A percentile compares a stretch with the other conserved stretches of the same genome.
Evolutionary conservation across 2,329 filamentous ascomycete genomes (phyloP).

Genomic region (Venturia nashicola): DNA sequence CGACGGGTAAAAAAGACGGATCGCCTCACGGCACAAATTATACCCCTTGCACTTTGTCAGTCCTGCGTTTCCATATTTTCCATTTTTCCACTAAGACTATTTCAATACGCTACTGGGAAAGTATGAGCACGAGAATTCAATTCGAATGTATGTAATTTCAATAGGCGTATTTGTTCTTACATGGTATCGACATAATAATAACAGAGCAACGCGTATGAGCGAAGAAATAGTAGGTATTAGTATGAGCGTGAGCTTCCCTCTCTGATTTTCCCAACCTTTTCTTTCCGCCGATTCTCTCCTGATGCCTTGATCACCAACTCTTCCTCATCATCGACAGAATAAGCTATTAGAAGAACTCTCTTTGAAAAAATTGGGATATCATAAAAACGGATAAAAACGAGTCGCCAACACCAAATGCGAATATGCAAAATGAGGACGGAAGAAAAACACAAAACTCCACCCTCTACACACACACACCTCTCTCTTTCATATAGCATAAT

Average conservation of each 20-base stretch:
- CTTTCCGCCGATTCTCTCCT: background rate
- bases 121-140: background rate
- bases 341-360: background rate
- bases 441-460: background rate
- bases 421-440: background rate
- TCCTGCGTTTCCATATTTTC: background rate
- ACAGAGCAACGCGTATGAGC: background rate
- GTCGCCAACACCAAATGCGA: background rate
- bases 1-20: background rate
- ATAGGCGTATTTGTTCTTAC: background rate
- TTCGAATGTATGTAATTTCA: background rate
- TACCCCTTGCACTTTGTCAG: background rate
- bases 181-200: background rate
- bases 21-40: background rate
- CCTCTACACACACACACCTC: conserved; percentile 15
- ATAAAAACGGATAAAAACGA: background rate
- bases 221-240: background rate
- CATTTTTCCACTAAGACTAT: background rate
- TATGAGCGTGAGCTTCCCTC: background rate
- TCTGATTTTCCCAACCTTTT: background rate
- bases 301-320: background rate
- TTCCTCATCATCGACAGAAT: background rate
- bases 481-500: conserved; percentile 62
- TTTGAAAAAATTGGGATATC: background rate
- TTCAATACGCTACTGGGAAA: background rate